Evolutionary conservation across 352 stramenopile species (phyloP).

Genomic region (Globisporangium viniferum): DNA sequence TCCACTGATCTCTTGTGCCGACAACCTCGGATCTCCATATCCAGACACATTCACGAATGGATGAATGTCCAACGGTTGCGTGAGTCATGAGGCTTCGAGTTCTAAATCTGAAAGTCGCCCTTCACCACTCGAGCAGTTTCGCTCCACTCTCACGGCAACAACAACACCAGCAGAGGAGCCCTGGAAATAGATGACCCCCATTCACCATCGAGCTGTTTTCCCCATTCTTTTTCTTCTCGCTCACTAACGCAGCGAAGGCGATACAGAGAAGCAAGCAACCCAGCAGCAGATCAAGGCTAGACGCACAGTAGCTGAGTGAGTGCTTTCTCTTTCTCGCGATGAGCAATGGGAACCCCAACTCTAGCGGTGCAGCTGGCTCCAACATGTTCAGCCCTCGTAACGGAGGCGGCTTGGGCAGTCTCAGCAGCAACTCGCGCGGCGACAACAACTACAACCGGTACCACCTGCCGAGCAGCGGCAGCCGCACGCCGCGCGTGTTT

Average conservation of each 20-base stretch:
- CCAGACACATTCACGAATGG: too few relatives aligned
- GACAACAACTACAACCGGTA: constrained; percentile 29
- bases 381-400: constrained; percentile 21
- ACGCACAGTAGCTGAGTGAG: neutral
- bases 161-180: neutral
- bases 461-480: constrained; percentile 29
- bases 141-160: neutral
- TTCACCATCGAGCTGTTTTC: neutral
- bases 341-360: constrained; percentile 14
- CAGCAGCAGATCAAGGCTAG: too few relatives aligned
- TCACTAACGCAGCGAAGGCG: neutral
- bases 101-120: too few relatives aligned
- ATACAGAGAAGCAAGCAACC: too few relatives aligned
- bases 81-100: too few relatives aligned
- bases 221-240: neutral
- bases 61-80: too few relatives aligned
- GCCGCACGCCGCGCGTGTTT: constrained; percentile 51
- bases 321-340: constrained; percentile 5
- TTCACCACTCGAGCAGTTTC: neutral
- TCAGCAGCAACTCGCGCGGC: constrained; percentile 6
- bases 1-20: too few relatives aligned
- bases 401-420: neutral
- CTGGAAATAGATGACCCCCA: neutral
- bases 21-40: too few relatives aligned
- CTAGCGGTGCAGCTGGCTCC: neutral